Evolutionary conservation across 371 early-diverging fungal species (phyloP).

Genomic region (Mortierella sp.): DNA sequence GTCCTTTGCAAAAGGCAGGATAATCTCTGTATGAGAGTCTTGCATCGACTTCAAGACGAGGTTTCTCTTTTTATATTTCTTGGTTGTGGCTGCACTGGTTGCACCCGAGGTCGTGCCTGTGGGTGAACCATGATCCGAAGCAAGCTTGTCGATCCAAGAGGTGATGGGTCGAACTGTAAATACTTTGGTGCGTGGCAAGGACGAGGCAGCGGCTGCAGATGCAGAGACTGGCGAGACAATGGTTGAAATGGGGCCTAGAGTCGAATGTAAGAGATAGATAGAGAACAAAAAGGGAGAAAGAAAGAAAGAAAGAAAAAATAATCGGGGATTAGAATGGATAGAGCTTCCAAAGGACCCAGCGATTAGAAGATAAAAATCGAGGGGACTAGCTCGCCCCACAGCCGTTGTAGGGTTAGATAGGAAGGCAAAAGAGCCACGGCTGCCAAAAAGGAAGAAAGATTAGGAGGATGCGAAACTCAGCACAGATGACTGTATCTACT

Average conservation of each 20-base stretch:
- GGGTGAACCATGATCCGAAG: slow-evolving; percentile 33
- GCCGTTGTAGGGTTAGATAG: too few species aligned
- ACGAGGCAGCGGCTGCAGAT: not conserved
- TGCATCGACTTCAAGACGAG: slow-evolving; percentile 70
- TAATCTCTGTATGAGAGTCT: slow-evolving; percentile 85
- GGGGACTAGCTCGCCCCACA: too few species aligned
- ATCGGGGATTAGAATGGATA: too few species aligned
- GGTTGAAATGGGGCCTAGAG: not conserved
- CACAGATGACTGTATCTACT: too few species aligned
- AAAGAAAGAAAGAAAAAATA: too few species aligned
- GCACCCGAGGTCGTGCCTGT: slow-evolving; percentile 9
- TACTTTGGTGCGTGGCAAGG: slow-evolving; percentile 29
- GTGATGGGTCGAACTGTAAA: slow-evolving; percentile 57
- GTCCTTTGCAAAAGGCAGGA: slow-evolving; percentile 82
- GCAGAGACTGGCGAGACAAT: not conserved
- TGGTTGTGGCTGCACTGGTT: slow-evolving; percentile 11
- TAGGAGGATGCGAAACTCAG: too few species aligned
- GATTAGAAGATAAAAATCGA: too few species aligned
- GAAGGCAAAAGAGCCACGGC: too few species aligned
- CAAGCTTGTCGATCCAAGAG: slow-evolving; percentile 62
- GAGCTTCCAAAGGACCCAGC: too few species aligned
- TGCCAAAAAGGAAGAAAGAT: too few species aligned
- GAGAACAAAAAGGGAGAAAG: not conserved
- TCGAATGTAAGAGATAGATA: not conserved
- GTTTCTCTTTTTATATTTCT: slow-evolving; percentile 41